phyloP scores from a whole-genome alignment of 306 rosid genomes.

The Lupinus albus region DNA sequence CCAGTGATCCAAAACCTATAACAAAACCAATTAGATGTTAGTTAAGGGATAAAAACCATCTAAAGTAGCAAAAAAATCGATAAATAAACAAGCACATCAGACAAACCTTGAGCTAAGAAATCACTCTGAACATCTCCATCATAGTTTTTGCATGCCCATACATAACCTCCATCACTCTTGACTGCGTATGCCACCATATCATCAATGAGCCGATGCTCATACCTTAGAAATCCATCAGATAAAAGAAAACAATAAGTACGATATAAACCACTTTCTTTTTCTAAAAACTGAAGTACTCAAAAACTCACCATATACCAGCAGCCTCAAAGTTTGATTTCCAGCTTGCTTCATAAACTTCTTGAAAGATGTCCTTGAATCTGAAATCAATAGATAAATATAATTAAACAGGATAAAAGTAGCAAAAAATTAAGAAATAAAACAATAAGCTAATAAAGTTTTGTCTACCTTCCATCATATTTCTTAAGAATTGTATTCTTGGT shows the following conservation, averaged over 20 bases:
- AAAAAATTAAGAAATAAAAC: conserved; percentile 19
- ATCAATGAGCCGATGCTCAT: conserved; percentile 97
- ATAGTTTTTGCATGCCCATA: conserved; percentile 99
- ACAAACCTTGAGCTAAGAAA: conserved; percentile 96
- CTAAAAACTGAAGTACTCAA: conserved; percentile 1
- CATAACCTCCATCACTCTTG: conserved; percentile 99
- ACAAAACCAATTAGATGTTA: conserved; percentile 37
- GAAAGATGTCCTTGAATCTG: conserved; percentile 98
- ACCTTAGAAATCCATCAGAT: conserved; percentile 62
- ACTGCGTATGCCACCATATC: conserved; percentile 99
- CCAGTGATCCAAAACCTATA: conserved; percentile 95
- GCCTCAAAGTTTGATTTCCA: conserved; percentile 96
- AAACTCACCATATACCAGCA: conserved; percentile 89
- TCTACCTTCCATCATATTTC: conserved; percentile 99
- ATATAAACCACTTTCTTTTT: background rate
- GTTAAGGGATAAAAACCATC: conserved; percentile 29
- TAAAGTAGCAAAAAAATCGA: conserved; percentile 24
- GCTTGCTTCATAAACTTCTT: conserved; percentile 90
- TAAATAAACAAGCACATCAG: conserved; percentile 10
- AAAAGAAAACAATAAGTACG: conserved; percentile 16
- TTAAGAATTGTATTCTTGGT: conserved; percentile 95
- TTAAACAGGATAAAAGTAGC: conserved; percentile 10
- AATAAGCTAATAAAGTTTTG: conserved; percentile 29
- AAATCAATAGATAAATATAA: conserved; percentile 41
- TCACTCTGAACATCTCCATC: conserved; percentile 99